phyloP scores from a whole-genome alignment of 345 rosid species.

The Eucalyptus cladocalyx region DNA sequence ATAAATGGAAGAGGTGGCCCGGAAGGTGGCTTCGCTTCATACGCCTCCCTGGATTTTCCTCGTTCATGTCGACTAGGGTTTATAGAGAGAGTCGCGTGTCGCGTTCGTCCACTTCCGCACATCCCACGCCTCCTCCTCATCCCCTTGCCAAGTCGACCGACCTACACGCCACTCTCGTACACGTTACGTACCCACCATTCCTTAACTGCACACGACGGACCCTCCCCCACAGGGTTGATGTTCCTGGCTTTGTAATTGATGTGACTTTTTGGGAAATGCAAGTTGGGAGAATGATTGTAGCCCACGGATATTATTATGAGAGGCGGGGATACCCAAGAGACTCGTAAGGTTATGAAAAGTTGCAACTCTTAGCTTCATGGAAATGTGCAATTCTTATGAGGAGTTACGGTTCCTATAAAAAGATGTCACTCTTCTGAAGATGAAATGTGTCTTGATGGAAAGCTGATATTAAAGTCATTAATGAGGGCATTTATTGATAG shows the following conservation, averaged over 20 bases:
- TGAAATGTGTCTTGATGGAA: no score
- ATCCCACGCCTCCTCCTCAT: not conserved
- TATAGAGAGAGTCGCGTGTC: not conserved
- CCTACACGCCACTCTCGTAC: not conserved
- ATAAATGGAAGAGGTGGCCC: not conserved
- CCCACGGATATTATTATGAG: not conserved
- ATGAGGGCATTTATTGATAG: no score
- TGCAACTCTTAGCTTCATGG: no score
- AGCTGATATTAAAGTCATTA: no score
- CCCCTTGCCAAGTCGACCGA: not conserved
- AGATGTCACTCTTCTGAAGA: no score
- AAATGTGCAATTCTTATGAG: not conserved
- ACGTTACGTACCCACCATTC: not conserved
- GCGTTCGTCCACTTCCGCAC: not conserved
- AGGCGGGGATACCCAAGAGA: no score
- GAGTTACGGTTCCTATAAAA: no score
- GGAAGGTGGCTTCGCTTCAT: not conserved
- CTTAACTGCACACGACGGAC: not conserved
- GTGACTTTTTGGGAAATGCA: not conserved
- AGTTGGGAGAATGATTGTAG: not conserved
- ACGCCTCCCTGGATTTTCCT: not conserved
- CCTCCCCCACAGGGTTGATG: not conserved
- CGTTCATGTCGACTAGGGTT: not conserved
- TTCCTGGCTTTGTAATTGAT: not conserved
- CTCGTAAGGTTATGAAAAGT: not conserved